Conservation (phyloP, 495 filamentous ascomycete genomes). For the Aspergillus asperescens region DNA sequence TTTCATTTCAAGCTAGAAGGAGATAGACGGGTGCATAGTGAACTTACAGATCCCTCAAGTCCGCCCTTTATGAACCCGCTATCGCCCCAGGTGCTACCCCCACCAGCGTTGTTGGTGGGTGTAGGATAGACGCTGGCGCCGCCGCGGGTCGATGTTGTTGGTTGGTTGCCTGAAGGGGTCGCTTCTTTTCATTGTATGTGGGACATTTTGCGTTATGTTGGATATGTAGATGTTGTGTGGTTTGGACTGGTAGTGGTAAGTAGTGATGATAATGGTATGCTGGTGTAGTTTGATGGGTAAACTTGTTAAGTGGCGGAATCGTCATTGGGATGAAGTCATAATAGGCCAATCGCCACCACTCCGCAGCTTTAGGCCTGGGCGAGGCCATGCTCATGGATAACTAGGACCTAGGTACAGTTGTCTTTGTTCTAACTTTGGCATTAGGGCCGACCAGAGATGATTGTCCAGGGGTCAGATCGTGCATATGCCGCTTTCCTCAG, state of each 20-base stretch:
- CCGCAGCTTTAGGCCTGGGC: background rate
- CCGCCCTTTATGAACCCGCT: constrained; percentile 1
- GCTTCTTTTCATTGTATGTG: background rate
- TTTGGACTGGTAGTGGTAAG: background rate
- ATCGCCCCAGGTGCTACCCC: constrained; percentile 2
- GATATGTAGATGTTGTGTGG: background rate
- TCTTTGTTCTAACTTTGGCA: no score
- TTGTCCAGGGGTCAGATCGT: no score
- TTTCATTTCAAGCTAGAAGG: background rate
- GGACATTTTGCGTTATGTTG: background rate
- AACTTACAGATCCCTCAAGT: background rate
- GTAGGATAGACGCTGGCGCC: constrained; percentile 6
- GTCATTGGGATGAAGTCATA: background rate
- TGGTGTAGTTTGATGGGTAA: no score
- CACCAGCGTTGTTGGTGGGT: constrained; percentile 4
- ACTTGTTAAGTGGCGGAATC: no score
- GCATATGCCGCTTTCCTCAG: no score
- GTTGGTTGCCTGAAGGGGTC: constrained; percentile 1
- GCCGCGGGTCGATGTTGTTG: constrained; percentile 4
- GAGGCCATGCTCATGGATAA: background rate
- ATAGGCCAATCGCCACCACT: background rate
- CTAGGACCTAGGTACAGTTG: no score
- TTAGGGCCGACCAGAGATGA: no score
- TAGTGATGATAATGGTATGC: background rate
- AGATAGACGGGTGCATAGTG: background rate